These are phyloP conservation scores for Bipolaris oryzae DNA, from an alignment of 2,329 filamentous ascomycete genomes.

Conservation along the genomic window DNA sequence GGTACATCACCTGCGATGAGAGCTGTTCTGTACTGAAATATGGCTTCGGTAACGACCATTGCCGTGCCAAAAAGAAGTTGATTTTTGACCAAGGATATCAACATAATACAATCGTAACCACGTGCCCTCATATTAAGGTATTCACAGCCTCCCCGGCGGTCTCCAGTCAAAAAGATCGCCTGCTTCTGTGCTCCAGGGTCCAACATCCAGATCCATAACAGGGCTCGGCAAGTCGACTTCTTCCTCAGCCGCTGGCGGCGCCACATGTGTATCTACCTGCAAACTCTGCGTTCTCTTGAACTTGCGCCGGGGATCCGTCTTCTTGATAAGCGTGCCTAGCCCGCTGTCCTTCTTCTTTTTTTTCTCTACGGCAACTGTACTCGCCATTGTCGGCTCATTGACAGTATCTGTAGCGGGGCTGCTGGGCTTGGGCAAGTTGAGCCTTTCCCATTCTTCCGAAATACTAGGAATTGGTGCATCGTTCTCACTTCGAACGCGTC, in stretches of 20 bases:
- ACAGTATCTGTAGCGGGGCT: neutral
- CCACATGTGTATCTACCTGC: conserved; percentile 26
- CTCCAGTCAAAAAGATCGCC: conserved; percentile 69
- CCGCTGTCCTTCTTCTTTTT: conserved; percentile 24
- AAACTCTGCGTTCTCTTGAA: conserved; percentile 39
- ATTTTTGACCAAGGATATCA: conserved; percentile 5
- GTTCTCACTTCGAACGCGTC: conserved; percentile 40
- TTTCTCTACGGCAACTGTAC: neutral
- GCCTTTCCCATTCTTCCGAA: conserved; percentile 38
- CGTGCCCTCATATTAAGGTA: neutral
- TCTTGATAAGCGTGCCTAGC: conserved; percentile 36
- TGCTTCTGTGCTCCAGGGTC: conserved; percentile 73
- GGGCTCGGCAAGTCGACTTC: conserved; percentile 30
- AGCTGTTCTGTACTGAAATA: neutral
- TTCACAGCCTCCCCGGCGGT: conserved; percentile 48
- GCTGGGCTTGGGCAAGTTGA: conserved; percentile 27
- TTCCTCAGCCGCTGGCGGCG: conserved; percentile 18
- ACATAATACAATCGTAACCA: conserved; percentile 5
- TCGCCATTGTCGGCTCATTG: conserved; percentile 1
- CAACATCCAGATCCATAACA: conserved; percentile 60
- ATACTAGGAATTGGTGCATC: conserved; percentile 41
- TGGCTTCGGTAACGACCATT: neutral
- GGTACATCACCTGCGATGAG: too few relatives aligned
- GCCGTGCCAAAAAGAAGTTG: neutral
- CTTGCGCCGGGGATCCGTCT: conserved; percentile 39